Base-by-base conservation (phyloP, 306 rosid genomes). In the Dalbergia cultrata region DNA sequence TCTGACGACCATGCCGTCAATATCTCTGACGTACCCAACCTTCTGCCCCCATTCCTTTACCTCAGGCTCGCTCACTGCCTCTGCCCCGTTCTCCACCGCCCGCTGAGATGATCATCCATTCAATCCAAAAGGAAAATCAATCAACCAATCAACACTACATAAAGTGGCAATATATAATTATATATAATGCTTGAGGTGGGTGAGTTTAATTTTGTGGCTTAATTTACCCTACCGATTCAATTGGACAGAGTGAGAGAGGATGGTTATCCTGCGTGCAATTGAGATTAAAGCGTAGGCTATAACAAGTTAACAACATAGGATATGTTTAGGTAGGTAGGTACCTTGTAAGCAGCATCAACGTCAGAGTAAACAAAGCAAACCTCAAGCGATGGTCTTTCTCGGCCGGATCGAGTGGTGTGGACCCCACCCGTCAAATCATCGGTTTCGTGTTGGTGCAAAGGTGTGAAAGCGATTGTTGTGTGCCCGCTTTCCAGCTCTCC, bases 1-100 rank as follows among this genome's bases (percentile, higher is more conserved):
- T 83, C 98, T 90, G 34, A 91, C 89, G 18, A 93, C 94, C 22
- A 85, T 84, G 68, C 97, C 98, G 67, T 95, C 95, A 8, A 83
- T 81, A 68, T 93, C 98, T 56, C 90, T 87, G 7, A 95, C 97
- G 37, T 91, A 95, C 8, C 98, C 96, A 18, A 93, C 97, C 82
- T 84, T 95, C 86, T 93, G 99, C 0, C 91, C 95, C 99, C 96
- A 90, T 76, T 93, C 97, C 77, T 90, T 93, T 9, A 43, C 18
- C 77, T 90, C 94, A 3, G 97, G 99, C 84, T 78, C 67, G 60
- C 93, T 90, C 87, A 92, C 92, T 47, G 87, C 39, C 89, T 80
- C 90, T 8, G 94, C 99, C 2, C 97, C 97, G 13, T 87, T 90
- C 85, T 93, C 92, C 88, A 95, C 93, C 70, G 99, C 99, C 74